phyloP scores from a whole-genome alignment of 345 rosid genomes.

The Heritiera fomes region DNA sequence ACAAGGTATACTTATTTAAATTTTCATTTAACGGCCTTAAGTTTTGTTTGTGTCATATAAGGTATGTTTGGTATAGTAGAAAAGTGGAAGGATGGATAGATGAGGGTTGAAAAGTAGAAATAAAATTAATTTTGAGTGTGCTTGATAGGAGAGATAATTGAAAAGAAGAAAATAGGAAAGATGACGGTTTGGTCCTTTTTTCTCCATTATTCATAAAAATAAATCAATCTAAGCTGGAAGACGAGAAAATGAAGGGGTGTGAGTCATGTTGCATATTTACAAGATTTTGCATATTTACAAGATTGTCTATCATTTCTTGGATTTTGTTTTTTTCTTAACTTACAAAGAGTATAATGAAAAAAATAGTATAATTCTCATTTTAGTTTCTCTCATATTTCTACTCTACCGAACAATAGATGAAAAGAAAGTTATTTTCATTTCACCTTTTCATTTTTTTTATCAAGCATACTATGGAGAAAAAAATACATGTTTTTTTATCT shows the following conservation, averaged over 20 bases:
- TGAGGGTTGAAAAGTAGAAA: neutral
- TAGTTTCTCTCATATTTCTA: no score
- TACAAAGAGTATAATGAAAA: no score
- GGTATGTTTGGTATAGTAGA: neutral
- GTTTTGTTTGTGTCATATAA: neutral
- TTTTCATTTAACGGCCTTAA: neutral
- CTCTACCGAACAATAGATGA: no score
- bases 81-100: neutral
- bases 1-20: conserved; percentile 53
- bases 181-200: neutral
- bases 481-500: neutral
- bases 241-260: no score
- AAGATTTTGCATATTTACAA: neutral
- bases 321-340: no score
- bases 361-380: no score
- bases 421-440: no score
- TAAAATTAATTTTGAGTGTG: neutral
- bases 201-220: neutral
- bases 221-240: neutral
- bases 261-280: neutral
- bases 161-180: neutral
- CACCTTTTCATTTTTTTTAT: no score
- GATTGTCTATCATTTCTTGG: no score
- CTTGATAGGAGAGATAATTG: neutral
- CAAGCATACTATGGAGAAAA: no score